Evolutionary conservation across 2,329 filamentous ascomycete genomes (phyloP), one percentile per base, ranked within the genome.

Genomic region (Trichoderma atrobrunneum): DNA sequence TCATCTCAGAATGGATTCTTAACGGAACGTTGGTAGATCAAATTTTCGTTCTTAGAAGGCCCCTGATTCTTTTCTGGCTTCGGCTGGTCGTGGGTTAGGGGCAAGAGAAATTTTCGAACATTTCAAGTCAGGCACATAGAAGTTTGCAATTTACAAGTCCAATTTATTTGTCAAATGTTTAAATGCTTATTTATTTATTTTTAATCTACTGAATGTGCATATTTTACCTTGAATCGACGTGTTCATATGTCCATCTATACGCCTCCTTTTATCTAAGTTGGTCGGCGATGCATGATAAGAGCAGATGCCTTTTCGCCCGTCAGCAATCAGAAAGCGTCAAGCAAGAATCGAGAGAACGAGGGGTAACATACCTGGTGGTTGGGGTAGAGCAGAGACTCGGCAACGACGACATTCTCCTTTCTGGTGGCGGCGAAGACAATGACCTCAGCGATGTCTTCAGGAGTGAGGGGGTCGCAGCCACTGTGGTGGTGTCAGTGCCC

Each of bases 391-490:
- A 98, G 83, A 7, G 93, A 92, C 82, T 98, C 95, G 24, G 95
- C 95, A 76, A 98, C 82, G 24, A 97, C 93, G 6, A 97, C 93
- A 80, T 98, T 98, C 84, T 97, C 93, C 76, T 92, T 89, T 77
- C 95, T 88, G 4, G 92, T 92, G 5, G 92, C 94, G 2, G 92
- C 87, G 79, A 97, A 98, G 8, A 98, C 94, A 39, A 97, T 87
- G 34, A 97, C 87, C 83, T 98, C 95, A 14, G 95, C 95, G 78
- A 98, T 94, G 78, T 98, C 95, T 64, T 96, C 93, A 0, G 93
- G 92, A 0, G 94, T 97, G 76, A 98, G 85, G 54, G 95, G 94
- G 76, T 97, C 92, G 76, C 89, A 91, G 66, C 91, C 92, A 72
- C 91, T 92, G 34, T 39, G 18, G 39, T 34, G 10, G 14, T 14